A percentile compares a stretch with the other conserved stretches of the same genome.
phyloP scores from a whole-genome alignment of 176 grass and related monocot species.

The Eragrostis curvula region DNA sequence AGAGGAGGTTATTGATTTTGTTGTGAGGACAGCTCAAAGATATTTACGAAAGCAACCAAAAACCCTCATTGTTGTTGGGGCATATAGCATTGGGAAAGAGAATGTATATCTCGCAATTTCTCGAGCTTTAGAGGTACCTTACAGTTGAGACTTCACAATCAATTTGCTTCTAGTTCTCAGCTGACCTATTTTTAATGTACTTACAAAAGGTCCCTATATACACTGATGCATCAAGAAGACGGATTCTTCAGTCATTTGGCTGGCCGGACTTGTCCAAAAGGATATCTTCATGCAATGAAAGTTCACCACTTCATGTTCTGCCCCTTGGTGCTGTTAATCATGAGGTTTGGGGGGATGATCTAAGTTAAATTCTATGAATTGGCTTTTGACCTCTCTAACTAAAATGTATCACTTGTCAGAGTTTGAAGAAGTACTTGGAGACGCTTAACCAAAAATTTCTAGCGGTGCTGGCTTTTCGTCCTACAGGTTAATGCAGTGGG shows the following conservation, averaged over 20 bases:
- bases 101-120: conserved; percentile 78
- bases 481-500: conserved; percentile 55
- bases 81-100: conserved; percentile 88
- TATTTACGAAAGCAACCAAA: conserved; percentile 69
- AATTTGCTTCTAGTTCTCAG: conserved; percentile 16
- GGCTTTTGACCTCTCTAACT: conserved; percentile 33
- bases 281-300: conserved; percentile 61
- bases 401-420: conserved; percentile 40
- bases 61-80: conserved; percentile 78
- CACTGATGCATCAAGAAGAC: conserved; percentile 70
- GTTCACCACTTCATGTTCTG: conserved; percentile 78
- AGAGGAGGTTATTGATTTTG: conserved; percentile 74
- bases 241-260: conserved; percentile 76
- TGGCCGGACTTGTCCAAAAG: conserved; percentile 67
- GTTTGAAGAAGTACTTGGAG: conserved; percentile 45
- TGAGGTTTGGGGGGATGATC: conserved; percentile 57
- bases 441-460: not conserved
- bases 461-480: conserved; percentile 71
- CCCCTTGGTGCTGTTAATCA: conserved; percentile 64
- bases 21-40: conserved; percentile 61
- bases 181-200: conserved; percentile 16
- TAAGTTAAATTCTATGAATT: conserved; percentile 20
- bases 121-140: conserved; percentile 60
- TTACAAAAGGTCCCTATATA: conserved; percentile 67
- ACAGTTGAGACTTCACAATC: not conserved